phyloP scores from a whole-genome alignment of 768 basidiomycete genomes.

The Flagelloscypha sp. region DNA sequence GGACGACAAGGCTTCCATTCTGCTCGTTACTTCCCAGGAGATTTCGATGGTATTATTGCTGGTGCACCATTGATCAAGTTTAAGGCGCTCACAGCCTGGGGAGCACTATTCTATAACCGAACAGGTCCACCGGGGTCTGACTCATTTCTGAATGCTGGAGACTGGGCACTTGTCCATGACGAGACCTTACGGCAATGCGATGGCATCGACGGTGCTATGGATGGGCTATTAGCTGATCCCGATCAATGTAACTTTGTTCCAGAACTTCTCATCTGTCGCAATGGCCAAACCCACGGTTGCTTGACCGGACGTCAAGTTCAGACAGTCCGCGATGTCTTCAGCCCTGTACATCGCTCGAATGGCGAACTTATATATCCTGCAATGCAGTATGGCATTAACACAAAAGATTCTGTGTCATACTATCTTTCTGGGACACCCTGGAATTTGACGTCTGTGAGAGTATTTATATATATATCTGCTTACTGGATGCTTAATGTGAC shows the following conservation, averaged over 20 bases:
- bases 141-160: conserved; percentile 11
- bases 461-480: background rate
- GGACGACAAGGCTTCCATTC: conserved; percentile 19
- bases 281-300: conserved; percentile 5
- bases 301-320: conserved; percentile 14
- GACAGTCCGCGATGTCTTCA: conserved; percentile 14
- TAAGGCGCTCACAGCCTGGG: conserved; percentile 9
- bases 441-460: conserved; percentile 1
- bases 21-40: conserved; percentile 16
- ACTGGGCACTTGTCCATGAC: conserved; percentile 14
- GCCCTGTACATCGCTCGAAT: conserved; percentile 12
- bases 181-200: conserved; percentile 16
- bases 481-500: background rate
- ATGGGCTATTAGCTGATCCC: conserved; percentile 18
- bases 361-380: conserved; percentile 12
- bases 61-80: conserved; percentile 19
- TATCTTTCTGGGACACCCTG: conserved; percentile 5
- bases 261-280: conserved; percentile 12
- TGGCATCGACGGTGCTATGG: conserved; percentile 15
- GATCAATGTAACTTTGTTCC: conserved; percentile 16
- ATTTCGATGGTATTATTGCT: conserved; percentile 21
- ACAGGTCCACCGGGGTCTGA: conserved; percentile 9
- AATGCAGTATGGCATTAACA: conserved; percentile 13
- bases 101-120: background rate
- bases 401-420: background rate